phyloP scores from a whole-genome alignment of 164 flowering plant species.

The Umbellularia californica region DNA sequence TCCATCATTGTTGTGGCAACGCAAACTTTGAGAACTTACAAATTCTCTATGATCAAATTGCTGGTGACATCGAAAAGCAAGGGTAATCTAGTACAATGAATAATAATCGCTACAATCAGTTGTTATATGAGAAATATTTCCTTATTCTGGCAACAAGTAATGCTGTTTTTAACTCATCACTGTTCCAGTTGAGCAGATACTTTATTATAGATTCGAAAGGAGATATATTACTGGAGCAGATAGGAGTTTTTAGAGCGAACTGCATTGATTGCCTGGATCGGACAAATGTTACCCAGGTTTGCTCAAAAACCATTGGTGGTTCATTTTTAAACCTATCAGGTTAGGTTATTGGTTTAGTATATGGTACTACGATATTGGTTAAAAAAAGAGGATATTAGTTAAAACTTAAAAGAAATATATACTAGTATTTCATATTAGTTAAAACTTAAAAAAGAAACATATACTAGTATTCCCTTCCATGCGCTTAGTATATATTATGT shows the following conservation, averaged over 20 bases:
- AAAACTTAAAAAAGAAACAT: too few relatives aligned
- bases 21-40: constrained; percentile 64
- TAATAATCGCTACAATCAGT: background rate
- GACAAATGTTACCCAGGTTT: constrained; percentile 96
- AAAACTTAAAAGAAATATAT: too few relatives aligned
- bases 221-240: constrained; percentile 63
- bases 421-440: too few relatives aligned
- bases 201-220: constrained; percentile 64
- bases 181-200: constrained; percentile 93
- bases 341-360: too few relatives aligned
- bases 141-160: constrained; percentile 30
- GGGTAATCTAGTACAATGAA: constrained; percentile 47
- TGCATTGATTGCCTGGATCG: constrained; percentile 98
- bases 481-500: too few relatives aligned
- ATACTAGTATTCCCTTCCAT: too few relatives aligned
- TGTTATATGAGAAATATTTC: constrained; percentile 4
- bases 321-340: too few relatives aligned
- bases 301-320: background rate
- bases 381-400: too few relatives aligned
- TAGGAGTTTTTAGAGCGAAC: constrained; percentile 73
- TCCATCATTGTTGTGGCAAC: constrained; percentile 71
- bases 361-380: too few relatives aligned
- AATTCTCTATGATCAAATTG: constrained; percentile 66
- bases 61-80: constrained; percentile 65
- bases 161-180: constrained; percentile 45